Evolutionary conservation across 345 rosid species (phyloP).

Genomic region (Citrus maxima): DNA sequence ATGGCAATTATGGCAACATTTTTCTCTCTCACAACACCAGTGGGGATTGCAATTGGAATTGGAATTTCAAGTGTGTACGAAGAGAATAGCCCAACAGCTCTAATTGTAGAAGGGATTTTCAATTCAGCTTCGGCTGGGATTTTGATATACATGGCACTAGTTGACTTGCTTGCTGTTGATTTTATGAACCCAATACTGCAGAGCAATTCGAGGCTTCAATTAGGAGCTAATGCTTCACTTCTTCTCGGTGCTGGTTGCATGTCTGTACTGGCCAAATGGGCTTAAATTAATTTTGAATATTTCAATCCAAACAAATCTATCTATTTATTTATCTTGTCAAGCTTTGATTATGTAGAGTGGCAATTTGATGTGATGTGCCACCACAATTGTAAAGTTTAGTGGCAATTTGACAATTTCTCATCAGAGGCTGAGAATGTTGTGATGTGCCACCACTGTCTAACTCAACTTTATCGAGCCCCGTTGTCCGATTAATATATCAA

Average conservation of each 20-base stretch:
- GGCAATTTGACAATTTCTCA: neutral
- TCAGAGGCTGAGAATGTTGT: no score
- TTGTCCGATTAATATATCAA: neutral
- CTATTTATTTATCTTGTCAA: no score
- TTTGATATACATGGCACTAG: slow-evolving; percentile 75
- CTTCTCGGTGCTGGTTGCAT: slow-evolving; percentile 59
- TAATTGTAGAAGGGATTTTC: slow-evolving; percentile 58
- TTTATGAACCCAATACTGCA: slow-evolving; percentile 61
- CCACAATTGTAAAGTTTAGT: neutral
- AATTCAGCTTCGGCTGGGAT: slow-evolving; percentile 71
- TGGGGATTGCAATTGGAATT: slow-evolving; percentile 64
- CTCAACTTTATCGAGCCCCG: neutral
- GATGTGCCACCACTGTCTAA: no score
- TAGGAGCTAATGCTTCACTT: slow-evolving; percentile 54
- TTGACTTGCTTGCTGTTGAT: slow-evolving; percentile 75
- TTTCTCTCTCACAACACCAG: slow-evolving; percentile 64
- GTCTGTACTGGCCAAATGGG: slow-evolving; percentile 72
- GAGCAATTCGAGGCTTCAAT: slow-evolving; percentile 43
- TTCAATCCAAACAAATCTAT: neutral
- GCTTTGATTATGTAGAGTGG: neutral
- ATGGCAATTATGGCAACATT: slow-evolving; percentile 62
- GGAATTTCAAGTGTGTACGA: slow-evolving; percentile 45
- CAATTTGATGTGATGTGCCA: neutral
- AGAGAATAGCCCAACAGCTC: slow-evolving; percentile 42
- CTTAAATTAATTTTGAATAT: slow-evolving; percentile 18